Evolutionary conservation across 179 eudicot genomes (phyloP), one percentile per base, ranked within the genome.

Genomic region (Camellia oleifera): DNA sequence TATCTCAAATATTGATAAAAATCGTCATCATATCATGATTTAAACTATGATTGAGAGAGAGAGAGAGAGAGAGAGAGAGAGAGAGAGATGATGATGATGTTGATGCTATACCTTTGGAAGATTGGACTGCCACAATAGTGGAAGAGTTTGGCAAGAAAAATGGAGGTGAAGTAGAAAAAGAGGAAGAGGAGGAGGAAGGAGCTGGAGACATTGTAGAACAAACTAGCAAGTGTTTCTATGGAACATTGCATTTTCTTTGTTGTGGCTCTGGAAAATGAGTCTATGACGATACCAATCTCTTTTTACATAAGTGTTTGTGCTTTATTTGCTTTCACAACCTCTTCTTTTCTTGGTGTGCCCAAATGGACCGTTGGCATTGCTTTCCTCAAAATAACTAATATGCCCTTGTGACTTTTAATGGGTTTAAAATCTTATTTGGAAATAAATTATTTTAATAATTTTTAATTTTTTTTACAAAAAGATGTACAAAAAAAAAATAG

Each of bases 231-330:
- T 81, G 91, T 77, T 86, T 87, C 89, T 84, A 90, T 86, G 76
- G 90, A 88, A 80, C 91, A 92, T 91, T 94, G 94, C 98, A 93
- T 92, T 86, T 88, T 88, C 77, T 74, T 89, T 61, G n/a, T 12
- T 45, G 75, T 2, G 69, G 23, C 75, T 77, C 75, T 81, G 83
- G 32, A 32, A 60, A 83, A 79, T 74, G 76, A 72, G 66, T 78
- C 74, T 32, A 32, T 32, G 32, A 64, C 77, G 15, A 9, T 53
- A 45, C 10, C 12, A 20, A 68, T 76, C 62, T 76, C 75, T 42
- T 69, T 69, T 79, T 13, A 62, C 62, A 82, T 69, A 69, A 65
- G 77, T 40, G 77, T 60, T 74, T n/a, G 81, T 64, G 81, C 83
- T 82, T 86, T 79, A 81, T 63, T 84, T 83, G 81, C 82, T 80